A percentile compares a stretch with the other conserved stretches of the same genome.
Conservation (phyloP, 441 rosid species). For the Flueggea neowawraea region DNA sequence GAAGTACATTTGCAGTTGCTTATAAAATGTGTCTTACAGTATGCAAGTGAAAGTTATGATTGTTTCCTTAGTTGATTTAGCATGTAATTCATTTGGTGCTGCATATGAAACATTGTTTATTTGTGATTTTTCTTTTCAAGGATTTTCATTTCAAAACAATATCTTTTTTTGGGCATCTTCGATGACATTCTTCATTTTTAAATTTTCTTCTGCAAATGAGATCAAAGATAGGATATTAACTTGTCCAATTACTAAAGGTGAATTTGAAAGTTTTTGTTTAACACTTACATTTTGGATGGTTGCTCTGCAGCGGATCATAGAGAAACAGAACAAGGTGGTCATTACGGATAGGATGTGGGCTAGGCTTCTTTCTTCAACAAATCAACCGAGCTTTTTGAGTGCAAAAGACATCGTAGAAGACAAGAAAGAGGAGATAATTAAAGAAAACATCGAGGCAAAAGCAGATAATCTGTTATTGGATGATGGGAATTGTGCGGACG, state of each 20-base stretch:
- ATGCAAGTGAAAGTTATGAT: too few relatives aligned
- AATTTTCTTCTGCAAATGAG: too few relatives aligned
- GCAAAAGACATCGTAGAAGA: conserved; percentile 38
- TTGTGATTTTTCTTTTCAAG: too few relatives aligned
- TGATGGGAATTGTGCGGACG: conserved; percentile 14
- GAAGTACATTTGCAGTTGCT: too few relatives aligned
- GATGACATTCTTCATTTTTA: too few relatives aligned
- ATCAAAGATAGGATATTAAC: too few relatives aligned
- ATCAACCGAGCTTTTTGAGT: conserved; percentile 85
- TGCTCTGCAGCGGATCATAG: conserved; percentile 70
- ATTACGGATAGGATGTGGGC: conserved; percentile 99
- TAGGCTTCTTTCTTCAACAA: conserved; percentile 85
- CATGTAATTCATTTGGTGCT: too few relatives aligned
- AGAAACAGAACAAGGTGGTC: conserved; percentile 81
- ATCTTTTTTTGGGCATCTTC: too few relatives aligned
- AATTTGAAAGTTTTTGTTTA: not conserved
- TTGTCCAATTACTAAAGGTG: not conserved
- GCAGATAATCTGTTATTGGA: conserved; percentile 23
- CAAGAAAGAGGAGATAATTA: conserved; percentile 35
- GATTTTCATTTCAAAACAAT: too few relatives aligned
- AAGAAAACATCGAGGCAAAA: conserved; percentile 17
- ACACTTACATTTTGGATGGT: not conserved
- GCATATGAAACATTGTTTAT: too few relatives aligned
- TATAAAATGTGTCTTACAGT: too few relatives aligned
- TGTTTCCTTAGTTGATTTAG: too few relatives aligned